Base-by-base conservation (phyloP, 768 basidiomycete genomes). In the Lactarius evosmus region DNA sequence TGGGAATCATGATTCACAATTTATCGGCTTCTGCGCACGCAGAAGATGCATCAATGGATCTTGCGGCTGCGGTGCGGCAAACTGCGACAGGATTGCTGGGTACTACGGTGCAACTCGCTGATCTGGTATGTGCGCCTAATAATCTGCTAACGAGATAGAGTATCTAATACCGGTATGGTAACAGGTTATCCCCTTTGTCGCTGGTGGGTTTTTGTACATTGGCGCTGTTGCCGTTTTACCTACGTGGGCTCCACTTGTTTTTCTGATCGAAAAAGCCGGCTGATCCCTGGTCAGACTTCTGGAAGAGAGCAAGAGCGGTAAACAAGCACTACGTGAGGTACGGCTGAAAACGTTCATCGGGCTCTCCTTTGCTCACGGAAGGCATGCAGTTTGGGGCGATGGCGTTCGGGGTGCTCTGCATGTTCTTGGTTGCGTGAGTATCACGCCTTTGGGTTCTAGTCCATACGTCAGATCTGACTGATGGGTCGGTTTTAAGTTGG, bases 161-260 rank as follows among this genome's bases (percentile, higher is more conserved):
- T 49, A 49, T 49, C 8, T 69, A 61, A 70, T 59, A 32, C 58
- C 56, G 44, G 61, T 69, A 29, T 66, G 27, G 29, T 34, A 60
- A 68, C 69, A 93, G 91, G 90, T 93, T 52, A 92, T 93, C 67
- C 91, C 91, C 17, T 92, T 91, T 72, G 91, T 93, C 51, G 91
- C 92, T 36, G 92, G 92, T 67, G 93, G 93, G 19, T 97, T 95
- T 78, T 78, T 96, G 70, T 95, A 95, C 76, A 95, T 96, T 72
- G 94, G 93, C 30, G 91, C 91, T 33, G 94, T 95, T 61, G 92
- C 93, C 54, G 93, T 95, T 65, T 78, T 95, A 64, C 93, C 93
- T 69, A 91, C 89, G 91, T 93, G 81, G 72, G 89, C 81, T 41
- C 46, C 29, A 58, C 32, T 38, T n/a, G 29, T 33, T 49, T 49